Evolutionary conservation across 2,329 filamentous ascomycete species (phyloP), one percentile per base, ranked within the genome.

Genomic region (Aspergillus awamori): DNA sequence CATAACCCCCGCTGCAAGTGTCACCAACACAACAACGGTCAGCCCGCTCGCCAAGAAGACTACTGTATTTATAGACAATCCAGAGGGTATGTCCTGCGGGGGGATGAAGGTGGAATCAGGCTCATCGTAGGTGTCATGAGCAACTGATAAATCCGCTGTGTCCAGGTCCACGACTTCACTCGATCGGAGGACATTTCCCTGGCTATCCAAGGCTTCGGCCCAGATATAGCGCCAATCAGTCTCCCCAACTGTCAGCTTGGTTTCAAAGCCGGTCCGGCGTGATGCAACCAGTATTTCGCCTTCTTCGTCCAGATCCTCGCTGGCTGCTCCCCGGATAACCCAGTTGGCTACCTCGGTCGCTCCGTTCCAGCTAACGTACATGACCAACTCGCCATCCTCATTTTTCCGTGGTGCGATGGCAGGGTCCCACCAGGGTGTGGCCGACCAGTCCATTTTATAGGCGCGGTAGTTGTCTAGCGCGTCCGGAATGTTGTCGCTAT

Each of bases 391-490:
- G 13, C 57, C 43, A 3, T 43, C 17, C 8, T 41, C 8, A 8
- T 55, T 45, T 20, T 3, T 30, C 5, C 57, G 8, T 24, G 43
- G 39, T 4, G 57, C 57, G 28, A 59, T 48, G 13, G 20, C 38
- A 15, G 57, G 57, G 49, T 51, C 57, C 57, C 57, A 59, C 57
- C 57, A 59, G 10, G 57, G 57, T 15, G 26, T 54, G 13, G 57
- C 57, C 5, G 52, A 33, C 59, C 59, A 61, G 8, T 51, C n/a
- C n/a, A 38, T 15, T 13, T 54, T 58, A 39, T 61, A 61, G 2
- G 57, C 57, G 7, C 57, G 57, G 26, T 59, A 59, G n/a, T 59
- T 59, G 10, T 59, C 57, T 15, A 56, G 47, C 15, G 59, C 59
- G 24, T 61, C 59, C 8, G 59, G 59, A 11, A 61, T 61, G 2